A percentile compares a stretch with the other conserved stretches of the same genome.
These are phyloP conservation scores for Naganishia vaughanmartiniae DNA, from an alignment of 768 basidiomycete genomes.

Conservation along the genomic window DNA sequence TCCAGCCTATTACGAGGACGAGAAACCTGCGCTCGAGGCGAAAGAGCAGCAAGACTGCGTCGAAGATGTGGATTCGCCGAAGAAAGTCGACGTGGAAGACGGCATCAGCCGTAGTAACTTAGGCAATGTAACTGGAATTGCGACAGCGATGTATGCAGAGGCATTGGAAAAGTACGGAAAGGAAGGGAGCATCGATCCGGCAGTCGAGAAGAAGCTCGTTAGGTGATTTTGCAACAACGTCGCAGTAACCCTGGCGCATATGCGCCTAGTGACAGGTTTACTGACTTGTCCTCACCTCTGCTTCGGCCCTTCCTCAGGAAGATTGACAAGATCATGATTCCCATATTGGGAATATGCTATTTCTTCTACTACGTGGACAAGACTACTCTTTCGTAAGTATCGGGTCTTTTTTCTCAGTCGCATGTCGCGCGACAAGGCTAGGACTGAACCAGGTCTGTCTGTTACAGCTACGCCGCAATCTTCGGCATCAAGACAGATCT, in stretches of 20 bases:
- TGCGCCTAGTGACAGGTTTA: not conserved
- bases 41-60: not conserved
- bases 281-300: not conserved
- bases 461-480: constrained; percentile 43
- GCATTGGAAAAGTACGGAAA: constrained; percentile 44
- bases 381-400: constrained; percentile 41
- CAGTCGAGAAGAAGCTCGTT: constrained; percentile 41
- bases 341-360: constrained; percentile 43
- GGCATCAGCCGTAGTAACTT: not conserved
- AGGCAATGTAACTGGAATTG: constrained; percentile 1
- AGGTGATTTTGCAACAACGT: constrained; percentile 29
- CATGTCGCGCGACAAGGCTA: not conserved
- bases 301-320: constrained; percentile 30
- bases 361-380: constrained; percentile 49
- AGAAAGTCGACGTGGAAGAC: not conserved
- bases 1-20: not conserved
- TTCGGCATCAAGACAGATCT: constrained; percentile 52
- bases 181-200: constrained; percentile 40
- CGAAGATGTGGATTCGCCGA: not conserved
- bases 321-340: constrained; percentile 43
- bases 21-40: not conserved
- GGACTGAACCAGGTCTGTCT: not conserved
- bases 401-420: no score
- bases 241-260: not conserved
- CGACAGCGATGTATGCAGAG: constrained; percentile 36